Conservation (phyloP, 805 yeast genomes). For the Candida maris region DNA sequence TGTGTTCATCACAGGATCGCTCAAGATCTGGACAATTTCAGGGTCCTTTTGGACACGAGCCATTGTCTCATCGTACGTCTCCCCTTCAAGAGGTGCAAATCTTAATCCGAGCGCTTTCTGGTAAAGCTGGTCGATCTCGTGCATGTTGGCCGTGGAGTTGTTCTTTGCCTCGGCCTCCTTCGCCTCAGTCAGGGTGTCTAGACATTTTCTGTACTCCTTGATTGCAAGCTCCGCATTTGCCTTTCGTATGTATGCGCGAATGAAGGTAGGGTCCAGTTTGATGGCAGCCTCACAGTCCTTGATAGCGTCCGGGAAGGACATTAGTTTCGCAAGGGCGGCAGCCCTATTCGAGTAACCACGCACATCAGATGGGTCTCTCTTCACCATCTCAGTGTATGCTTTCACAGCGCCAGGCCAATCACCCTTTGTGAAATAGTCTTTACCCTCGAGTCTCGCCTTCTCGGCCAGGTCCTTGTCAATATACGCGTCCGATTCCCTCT, state of each 20-base stretch:
- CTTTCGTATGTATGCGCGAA: constrained; percentile 95
- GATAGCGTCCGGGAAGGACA: constrained; percentile 97
- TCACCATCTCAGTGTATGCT: constrained; percentile 91
- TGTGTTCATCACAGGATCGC: constrained; percentile 95
- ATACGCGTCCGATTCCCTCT: constrained; percentile 71
- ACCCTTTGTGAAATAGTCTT: constrained; percentile 79
- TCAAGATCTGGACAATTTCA: constrained; percentile 84
- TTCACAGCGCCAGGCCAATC: constrained; percentile 97
- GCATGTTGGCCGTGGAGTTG: constrained; percentile 49
- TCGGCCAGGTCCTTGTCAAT: constrained; percentile 91
- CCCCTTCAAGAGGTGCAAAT: constrained; percentile 79
- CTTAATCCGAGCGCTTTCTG: constrained; percentile 75
- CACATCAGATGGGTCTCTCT: constrained; percentile 95
- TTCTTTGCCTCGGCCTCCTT: constrained; percentile 67
- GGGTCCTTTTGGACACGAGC: constrained; percentile 90
- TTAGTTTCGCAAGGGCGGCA: constrained; percentile 88
- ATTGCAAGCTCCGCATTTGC: constrained; percentile 91
- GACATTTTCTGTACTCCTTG: constrained; percentile 77
- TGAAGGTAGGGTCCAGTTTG: constrained; percentile 78
- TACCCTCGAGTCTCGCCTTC: constrained; percentile 91
- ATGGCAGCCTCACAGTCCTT: constrained; percentile 90
- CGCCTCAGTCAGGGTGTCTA: constrained; percentile 78
- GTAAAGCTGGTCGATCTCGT: constrained; percentile 80
- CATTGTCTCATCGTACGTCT: constrained; percentile 91
- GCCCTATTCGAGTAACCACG: constrained; percentile 98